Conservation (phyloP, 2,329 filamentous ascomycete genomes). For the Ceratocystis variospora region DNA sequence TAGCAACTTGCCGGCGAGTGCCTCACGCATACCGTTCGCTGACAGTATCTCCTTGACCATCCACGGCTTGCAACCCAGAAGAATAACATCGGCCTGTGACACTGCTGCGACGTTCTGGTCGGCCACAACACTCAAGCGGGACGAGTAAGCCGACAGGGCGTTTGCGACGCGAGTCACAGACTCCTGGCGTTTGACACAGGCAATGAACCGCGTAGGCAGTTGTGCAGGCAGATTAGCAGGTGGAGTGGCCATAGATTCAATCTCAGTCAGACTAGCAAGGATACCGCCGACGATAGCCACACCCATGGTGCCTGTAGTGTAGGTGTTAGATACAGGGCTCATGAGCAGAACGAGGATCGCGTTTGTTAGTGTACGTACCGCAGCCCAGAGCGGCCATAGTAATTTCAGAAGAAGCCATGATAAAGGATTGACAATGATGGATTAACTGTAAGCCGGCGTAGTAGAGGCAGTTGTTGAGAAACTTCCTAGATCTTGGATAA, state of each 20-base stretch:
- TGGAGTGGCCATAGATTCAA: slow-evolving; percentile 34
- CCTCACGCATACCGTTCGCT: slow-evolving; percentile 54
- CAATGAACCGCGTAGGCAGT: slow-evolving; percentile 64
- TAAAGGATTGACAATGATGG: neutral
- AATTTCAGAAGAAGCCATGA: slow-evolving; percentile 30
- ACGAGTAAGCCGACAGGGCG: slow-evolving; percentile 49
- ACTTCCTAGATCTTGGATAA: neutral
- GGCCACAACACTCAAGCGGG: slow-evolving; percentile 50
- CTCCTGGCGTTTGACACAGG: slow-evolving; percentile 59
- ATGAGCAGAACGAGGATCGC: neutral
- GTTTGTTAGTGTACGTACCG: slow-evolving; percentile 34
- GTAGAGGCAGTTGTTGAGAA: neutral
- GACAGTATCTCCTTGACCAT: slow-evolving; percentile 55
- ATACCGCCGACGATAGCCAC: slow-evolving; percentile 73
- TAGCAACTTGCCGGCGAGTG: slow-evolving; percentile 64
- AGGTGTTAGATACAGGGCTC: slow-evolving; percentile 13
- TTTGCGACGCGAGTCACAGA: slow-evolving; percentile 55
- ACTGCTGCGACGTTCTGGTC: slow-evolving; percentile 59
- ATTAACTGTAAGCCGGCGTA: neutral
- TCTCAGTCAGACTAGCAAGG: slow-evolving; percentile 50
- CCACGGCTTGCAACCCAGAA: slow-evolving; percentile 71
- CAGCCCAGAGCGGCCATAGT: slow-evolving; percentile 73
- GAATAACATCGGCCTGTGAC: slow-evolving; percentile 54
- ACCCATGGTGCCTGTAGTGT: slow-evolving; percentile 58
- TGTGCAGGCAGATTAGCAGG: slow-evolving; percentile 34